Base-by-base conservation (phyloP, 805 yeast genomes). In the Isabelozyma heimii region DNA sequence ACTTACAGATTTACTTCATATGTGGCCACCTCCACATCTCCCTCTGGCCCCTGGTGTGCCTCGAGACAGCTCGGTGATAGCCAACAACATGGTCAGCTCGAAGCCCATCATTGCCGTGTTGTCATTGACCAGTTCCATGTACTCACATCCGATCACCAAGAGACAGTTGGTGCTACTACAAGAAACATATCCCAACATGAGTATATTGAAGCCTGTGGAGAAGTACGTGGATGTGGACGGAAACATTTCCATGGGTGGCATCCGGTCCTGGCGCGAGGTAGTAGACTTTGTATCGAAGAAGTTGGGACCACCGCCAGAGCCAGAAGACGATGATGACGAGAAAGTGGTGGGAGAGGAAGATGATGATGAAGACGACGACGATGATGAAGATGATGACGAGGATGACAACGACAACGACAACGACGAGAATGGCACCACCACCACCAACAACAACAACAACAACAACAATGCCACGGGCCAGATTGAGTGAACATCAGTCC, bases 211-310 rank as follows among this genome's bases (percentile, higher is more conserved):
- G 42, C 67, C 67, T 12, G 65, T 61, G 13, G 67, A 62, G 39
- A 62, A 62, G 40, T 59, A 54, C 37, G 59, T 58, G 20, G 63
- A 60, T 45, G 53, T 54, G 7, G 63, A 60, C 45, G 67, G 67
- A 2, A 60, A 60, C 39, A 62, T 62, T n/a, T 48, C 62, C 8
- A 62, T 62, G 67, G 67, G 67, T 2, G 67, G 67, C 8, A 61
- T 62, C 66, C 50, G 66, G 37, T 52, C 63, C 4, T 62, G 67
- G 65, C 44, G 56, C 40, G 67, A 62, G 43, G 63, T 62, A 39
- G 67, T 61, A 26, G 60, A 59, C 41, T 51, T 56, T 47, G 61
- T 61, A 15, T 45, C 51, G 49, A 50, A 61, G 41, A 61, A 60
- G 42, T 46, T 62, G 10, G 67, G 67, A 6, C 49, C 48, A 28